phyloP scores from a whole-genome alignment of 352 stramenopile genomes.

The Globisporangium nagaii region DNA sequence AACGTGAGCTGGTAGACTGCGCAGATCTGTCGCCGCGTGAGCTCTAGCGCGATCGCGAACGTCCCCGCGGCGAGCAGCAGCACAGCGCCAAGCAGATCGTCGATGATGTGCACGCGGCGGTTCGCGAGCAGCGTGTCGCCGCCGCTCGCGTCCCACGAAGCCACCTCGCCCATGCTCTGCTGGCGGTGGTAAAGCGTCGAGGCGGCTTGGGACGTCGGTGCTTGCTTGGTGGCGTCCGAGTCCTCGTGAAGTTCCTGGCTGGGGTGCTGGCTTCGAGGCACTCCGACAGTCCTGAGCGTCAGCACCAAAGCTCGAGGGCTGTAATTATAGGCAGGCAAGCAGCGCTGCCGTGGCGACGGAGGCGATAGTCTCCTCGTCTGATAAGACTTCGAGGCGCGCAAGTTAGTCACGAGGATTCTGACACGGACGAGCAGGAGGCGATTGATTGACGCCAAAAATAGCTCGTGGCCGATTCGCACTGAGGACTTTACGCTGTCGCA shows the following conservation, averaged over 20 bases:
- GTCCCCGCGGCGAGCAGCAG: constrained; percentile 45
- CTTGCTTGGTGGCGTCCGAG: not conserved
- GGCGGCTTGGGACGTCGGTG: not conserved
- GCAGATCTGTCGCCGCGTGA: constrained; percentile 63
- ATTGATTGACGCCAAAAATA: too few species aligned
- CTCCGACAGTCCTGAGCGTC: not conserved
- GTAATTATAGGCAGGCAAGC: constrained; percentile 1
- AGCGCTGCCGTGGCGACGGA: too few species aligned
- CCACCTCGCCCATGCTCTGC: not conserved
- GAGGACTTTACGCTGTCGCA: too few species aligned
- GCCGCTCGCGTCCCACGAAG: constrained; percentile 6
- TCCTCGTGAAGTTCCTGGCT: too few species aligned
- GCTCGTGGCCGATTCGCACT: too few species aligned
- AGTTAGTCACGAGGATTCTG: not conserved
- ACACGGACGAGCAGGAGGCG: too few species aligned
- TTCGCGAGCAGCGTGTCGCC: constrained; percentile 16
- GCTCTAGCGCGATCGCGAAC: constrained; percentile 51
- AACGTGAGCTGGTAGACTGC: constrained; percentile 73
- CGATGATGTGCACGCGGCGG: constrained; percentile 61
- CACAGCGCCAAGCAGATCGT: constrained; percentile 65
- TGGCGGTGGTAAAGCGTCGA: not conserved
- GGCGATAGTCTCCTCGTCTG: too few species aligned
- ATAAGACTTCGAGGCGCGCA: not conserved
- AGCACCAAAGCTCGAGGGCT: not conserved
- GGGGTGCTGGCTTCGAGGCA: not conserved